Evolutionary conservation across 768 basidiomycete genomes (phyloP).

Genomic region (Podaxis sp.): DNA sequence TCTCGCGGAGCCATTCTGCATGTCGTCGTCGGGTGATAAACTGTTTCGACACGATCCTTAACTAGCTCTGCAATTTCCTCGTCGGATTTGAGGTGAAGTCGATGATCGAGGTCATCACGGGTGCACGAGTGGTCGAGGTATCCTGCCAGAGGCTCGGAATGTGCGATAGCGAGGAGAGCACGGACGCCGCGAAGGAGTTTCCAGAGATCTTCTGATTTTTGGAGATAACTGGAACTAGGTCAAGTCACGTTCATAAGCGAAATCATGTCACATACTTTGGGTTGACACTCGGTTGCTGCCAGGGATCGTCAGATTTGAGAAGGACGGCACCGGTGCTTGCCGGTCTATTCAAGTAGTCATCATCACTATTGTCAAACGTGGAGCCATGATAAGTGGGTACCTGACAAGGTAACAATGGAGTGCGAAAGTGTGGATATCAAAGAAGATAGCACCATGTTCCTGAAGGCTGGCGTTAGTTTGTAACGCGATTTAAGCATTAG

Average conservation of each 20-base stretch:
- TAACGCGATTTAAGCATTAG: constrained; percentile 30
- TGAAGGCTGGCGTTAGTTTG: constrained; percentile 12
- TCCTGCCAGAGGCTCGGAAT: constrained; percentile 37
- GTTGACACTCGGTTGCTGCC: constrained; percentile 42
- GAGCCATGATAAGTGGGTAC: constrained; percentile 20
- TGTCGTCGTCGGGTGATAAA: constrained; percentile 48
- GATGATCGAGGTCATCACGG: constrained; percentile 40
- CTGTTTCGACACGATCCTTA: constrained; percentile 42
- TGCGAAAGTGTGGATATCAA: constrained; percentile 38
- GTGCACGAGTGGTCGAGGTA: constrained; percentile 34
- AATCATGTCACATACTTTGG: constrained; percentile 35
- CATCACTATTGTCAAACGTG: neutral
- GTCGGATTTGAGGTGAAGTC: constrained; percentile 35
- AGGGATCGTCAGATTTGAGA: constrained; percentile 42
- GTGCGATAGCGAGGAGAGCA: constrained; percentile 38
- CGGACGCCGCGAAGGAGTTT: constrained; percentile 44
- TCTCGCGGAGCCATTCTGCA: constrained; percentile 46
- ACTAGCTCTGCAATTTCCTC: constrained; percentile 42
- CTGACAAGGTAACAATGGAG: constrained; percentile 44
- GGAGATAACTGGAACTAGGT: constrained; percentile 34
- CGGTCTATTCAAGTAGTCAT: constrained; percentile 29
- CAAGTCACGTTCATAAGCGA: neutral
- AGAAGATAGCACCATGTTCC: constrained; percentile 36
- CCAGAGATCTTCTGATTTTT: constrained; percentile 38
- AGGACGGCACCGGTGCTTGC: constrained; percentile 40